phyloP scores from a whole-genome alignment of 306 rosid species.

The Vachellia collinsii region DNA sequence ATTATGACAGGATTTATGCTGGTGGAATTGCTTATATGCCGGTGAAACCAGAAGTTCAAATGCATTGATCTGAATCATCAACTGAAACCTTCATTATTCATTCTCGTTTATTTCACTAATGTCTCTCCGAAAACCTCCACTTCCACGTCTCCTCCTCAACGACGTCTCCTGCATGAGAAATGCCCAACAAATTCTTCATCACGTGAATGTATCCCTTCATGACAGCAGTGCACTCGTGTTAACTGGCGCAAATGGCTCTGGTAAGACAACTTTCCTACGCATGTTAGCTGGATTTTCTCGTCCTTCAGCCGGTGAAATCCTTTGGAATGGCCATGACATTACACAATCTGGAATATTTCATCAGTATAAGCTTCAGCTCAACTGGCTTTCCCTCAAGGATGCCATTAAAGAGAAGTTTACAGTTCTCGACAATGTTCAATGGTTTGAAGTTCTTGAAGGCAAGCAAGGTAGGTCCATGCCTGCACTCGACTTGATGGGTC shows the following conservation, averaged over 20 bases:
- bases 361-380: conserved; percentile 88
- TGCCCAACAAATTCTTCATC: conserved; percentile 78
- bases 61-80: conserved; percentile 13
- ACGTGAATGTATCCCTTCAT: conserved; percentile 74
- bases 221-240: conserved; percentile 85
- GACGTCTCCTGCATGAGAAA: conserved; percentile 92
- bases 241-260: conserved; percentile 83
- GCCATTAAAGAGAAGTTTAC: conserved; percentile 61
- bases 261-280: conserved; percentile 84
- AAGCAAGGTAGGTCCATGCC: conserved; percentile 74
- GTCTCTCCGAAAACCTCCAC: conserved; percentile 58
- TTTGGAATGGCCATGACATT: conserved; percentile 87
- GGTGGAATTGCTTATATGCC: neutral
- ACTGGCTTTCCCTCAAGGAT: conserved; percentile 86
- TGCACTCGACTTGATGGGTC: conserved; percentile 85
- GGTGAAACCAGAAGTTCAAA: conserved; percentile 21
- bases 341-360: conserved; percentile 73
- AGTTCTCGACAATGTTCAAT: conserved; percentile 67
- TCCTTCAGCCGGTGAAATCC: conserved; percentile 84
- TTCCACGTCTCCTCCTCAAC: conserved; percentile 78
- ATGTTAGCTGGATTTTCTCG: conserved; percentile 90
- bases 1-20: neutral
- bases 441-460: conserved; percentile 84
- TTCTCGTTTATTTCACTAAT: conserved; percentile 45
- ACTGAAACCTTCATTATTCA: conserved; percentile 12